A percentile compares a stretch with the other conserved stretches of the same genome.
Conservation (phyloP, 2,329 filamentous ascomycete species). For the Talaromyces sp. region DNA sequence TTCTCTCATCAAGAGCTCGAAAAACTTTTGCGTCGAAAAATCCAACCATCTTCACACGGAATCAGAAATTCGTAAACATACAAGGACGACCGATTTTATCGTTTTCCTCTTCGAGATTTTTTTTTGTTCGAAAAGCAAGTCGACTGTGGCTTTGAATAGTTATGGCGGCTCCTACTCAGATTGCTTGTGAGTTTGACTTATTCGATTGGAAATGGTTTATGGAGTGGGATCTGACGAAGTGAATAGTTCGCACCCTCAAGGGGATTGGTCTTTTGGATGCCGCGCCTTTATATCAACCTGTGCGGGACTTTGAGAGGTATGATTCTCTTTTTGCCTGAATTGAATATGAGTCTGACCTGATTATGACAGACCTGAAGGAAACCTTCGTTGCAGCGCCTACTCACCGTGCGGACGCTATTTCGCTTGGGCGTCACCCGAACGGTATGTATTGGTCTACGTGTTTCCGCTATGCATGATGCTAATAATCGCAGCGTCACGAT, state of each 20-base stretch:
- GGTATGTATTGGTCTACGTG: slow-evolving; percentile 40
- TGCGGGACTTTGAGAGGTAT: slow-evolving; percentile 69
- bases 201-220: neutral
- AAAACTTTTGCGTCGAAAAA: neutral
- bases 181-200: slow-evolving; percentile 62
- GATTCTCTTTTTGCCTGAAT: neutral
- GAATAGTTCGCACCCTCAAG: slow-evolving; percentile 82
- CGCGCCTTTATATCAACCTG: slow-evolving; percentile 76
- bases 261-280: slow-evolving; percentile 91
- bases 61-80: slow-evolving; percentile 3
- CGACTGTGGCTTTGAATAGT: slow-evolving; percentile 81
- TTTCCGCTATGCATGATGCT: neutral
- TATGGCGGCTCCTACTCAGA: slow-evolving; percentile 90
- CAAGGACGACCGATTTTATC: slow-evolving; percentile 3
- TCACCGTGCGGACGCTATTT: slow-evolving; percentile 95
- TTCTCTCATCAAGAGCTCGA: neutral
- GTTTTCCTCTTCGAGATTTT: neutral
- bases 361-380: slow-evolving; percentile 71
- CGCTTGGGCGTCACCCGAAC: slow-evolving; percentile 83
- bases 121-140: neutral
- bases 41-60: neutral
- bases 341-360: neutral
- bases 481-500: slow-evolving; percentile 61
- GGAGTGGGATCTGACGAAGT: slow-evolving; percentile 7
- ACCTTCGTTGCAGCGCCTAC: slow-evolving; percentile 90